Evolutionary conservation across 2,329 filamentous ascomycete species (phyloP), one percentile per base, ranked within the genome.

Genomic region (Penicillium sp.): DNA sequence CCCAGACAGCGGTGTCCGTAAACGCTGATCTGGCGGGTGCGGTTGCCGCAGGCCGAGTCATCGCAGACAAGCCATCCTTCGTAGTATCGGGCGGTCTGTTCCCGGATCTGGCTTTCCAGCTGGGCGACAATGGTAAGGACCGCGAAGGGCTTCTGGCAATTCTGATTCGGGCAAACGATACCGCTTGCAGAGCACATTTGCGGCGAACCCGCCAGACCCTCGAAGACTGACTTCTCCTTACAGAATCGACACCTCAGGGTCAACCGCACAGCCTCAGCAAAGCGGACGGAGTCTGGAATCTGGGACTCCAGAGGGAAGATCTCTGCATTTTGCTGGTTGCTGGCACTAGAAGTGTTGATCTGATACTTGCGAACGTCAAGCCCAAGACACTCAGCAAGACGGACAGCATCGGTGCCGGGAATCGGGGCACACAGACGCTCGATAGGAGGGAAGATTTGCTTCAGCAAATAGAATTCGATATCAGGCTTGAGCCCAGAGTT

Each of bases 361-460:
- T 85, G 81, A 66, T 97, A 98, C 60, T 93, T 93, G 58, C 82
- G 82, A 22, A 88, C 83, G 67, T 98, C 93, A 22, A 98, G 82
- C 2, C 93, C 93, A 11, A 98, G 81, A 66, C 93, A 95, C 65
- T 96, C 90, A 1, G 93, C 93, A 8, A 98, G 79, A 55, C 90
- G 84, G 1, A 88, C 82, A 6, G 91, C 86, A 53, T 95, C 94
- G 1, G 93, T 98, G 49, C 93, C 93, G 11, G 82, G 81, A 61
- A 98, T 96, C 50, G 95, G 95, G 51, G 91, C 93, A 66, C 93
- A 98, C 18, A 98, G 83, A 77, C 93, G 88, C 73, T 98, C 93
- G 22, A 98, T 93, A 0, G 93, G 93, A 9, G 93, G 93, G 71
- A 98, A 89, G 49, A 98, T 96, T 69, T 98, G 93, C 75, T 98